These are phyloP conservation scores for Trapa bicornis DNA, from an alignment of 345 rosid species.

Conservation along the genomic window DNA sequence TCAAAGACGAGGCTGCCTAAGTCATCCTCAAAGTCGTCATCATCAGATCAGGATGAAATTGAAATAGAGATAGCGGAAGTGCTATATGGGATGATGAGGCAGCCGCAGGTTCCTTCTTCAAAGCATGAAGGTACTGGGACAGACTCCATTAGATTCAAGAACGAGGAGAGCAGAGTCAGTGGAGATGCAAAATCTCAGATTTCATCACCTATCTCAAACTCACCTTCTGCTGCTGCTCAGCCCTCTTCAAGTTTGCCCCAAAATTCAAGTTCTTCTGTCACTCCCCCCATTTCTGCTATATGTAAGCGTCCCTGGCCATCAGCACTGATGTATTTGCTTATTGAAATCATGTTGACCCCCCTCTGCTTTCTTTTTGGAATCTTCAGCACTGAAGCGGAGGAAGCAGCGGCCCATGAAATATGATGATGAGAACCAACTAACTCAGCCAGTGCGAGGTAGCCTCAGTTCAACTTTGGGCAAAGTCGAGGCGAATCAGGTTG, in stretches of 20 bases:
- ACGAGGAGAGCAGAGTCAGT: slow-evolving; percentile 20
- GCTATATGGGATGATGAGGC: slow-evolving; percentile 80
- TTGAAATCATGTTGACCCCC: not conserved
- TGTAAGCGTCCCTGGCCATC: slow-evolving; percentile 29
- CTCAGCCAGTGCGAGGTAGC: slow-evolving; percentile 27
- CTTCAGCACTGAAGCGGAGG: slow-evolving; percentile 85
- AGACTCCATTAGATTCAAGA: slow-evolving; percentile 30
- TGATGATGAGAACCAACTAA: slow-evolving; percentile 61
- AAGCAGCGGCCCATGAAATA: slow-evolving; percentile 70
- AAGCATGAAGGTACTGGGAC: slow-evolving; percentile 45
- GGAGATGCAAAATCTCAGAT: slow-evolving; percentile 69
- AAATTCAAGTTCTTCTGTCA: slow-evolving; percentile 48
- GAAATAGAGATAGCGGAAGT: slow-evolving; percentile 99
- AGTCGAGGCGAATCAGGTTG: not conserved
- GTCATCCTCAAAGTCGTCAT: slow-evolving; percentile 44
- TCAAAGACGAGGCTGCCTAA: slow-evolving; percentile 70
- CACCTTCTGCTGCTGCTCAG: slow-evolving; percentile 34
- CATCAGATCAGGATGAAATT: slow-evolving; percentile 85
- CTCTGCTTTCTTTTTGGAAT: not conserved
- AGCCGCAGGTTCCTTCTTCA: slow-evolving; percentile 46
- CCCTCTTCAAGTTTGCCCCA: slow-evolving; percentile 37
- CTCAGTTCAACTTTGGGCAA: slow-evolving; percentile 24
- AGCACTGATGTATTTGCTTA: not conserved
- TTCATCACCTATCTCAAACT: slow-evolving; percentile 78
- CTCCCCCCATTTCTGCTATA: slow-evolving; percentile 33